Percentiles rank a stretch among this genome's conserved stretches.
These are phyloP conservation scores for Chenopodium berlandieri DNA, from an alignment of 148 eudicot genomes.

Conservation along the genomic window DNA sequence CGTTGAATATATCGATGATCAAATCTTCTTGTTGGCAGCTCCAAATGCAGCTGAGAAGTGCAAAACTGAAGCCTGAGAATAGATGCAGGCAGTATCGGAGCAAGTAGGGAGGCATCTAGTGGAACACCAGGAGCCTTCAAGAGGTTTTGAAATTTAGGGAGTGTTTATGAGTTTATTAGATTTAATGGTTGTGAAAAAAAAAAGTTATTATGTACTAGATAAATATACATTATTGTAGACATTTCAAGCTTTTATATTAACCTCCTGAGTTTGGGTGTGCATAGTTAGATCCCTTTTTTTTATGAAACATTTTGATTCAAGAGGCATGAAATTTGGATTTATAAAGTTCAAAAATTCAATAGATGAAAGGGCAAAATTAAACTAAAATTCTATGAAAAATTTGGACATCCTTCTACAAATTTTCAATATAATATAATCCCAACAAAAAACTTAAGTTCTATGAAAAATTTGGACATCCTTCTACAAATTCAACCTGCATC, in stretches of 20 bases:
- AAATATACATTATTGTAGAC: slow-evolving; percentile 27
- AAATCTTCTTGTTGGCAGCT: slow-evolving; percentile 16
- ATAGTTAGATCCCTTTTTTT: not conserved
- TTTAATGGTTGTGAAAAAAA: slow-evolving; percentile 21
- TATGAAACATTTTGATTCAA: not conserved
- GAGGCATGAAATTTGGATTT: not conserved
- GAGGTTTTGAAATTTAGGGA: slow-evolving; percentile 31
- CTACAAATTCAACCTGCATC: too few relatives aligned
- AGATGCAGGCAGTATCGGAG: not conserved
- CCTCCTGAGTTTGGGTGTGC: slow-evolving; percentile 29
- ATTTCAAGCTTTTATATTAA: slow-evolving; percentile 10
- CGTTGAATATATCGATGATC: not conserved
- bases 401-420: too few relatives aligned
- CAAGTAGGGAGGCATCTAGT: slow-evolving; percentile 23
- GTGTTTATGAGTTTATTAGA: slow-evolving; percentile 20
- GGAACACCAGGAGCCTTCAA: slow-evolving; percentile 33
- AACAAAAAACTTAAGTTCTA: too few relatives aligned
- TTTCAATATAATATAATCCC: too few relatives aligned
- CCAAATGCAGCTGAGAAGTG: slow-evolving; percentile 30
- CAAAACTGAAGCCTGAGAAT: slow-evolving; percentile 13
- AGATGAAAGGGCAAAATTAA: not conserved
- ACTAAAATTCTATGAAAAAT: too few relatives aligned
- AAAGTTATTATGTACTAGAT: slow-evolving; percentile 16
- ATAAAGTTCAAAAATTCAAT: not conserved
- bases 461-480: too few relatives aligned